Conservation (phyloP, 805 yeast species). For the Candida argentea region DNA sequence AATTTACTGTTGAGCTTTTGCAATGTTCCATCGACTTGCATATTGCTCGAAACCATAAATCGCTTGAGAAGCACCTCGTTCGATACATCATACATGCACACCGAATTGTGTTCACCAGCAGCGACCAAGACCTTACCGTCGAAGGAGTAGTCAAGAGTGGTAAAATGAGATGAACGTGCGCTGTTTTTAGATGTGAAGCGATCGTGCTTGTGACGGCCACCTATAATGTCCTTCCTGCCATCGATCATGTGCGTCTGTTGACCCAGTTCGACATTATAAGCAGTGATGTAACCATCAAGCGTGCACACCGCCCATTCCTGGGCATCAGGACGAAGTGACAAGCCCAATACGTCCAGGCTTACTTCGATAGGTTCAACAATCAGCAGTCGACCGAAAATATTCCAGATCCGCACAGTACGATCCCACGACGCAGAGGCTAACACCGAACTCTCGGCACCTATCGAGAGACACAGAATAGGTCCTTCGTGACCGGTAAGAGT, state of each 20-base stretch:
- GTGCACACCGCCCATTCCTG: constrained; percentile 82
- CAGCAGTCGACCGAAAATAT: constrained; percentile 76
- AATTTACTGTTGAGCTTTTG: constrained; percentile 69
- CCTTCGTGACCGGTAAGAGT: constrained; percentile 90
- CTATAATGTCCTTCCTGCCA: constrained; percentile 74
- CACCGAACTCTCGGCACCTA: constrained; percentile 66
- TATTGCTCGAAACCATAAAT: constrained; percentile 78
- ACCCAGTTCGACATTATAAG: constrained; percentile 77
- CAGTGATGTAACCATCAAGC: constrained; percentile 74
- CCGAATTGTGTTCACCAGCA: constrained; percentile 86
- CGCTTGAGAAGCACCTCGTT: constrained; percentile 79
- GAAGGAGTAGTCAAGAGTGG: constrained; percentile 72
- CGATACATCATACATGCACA: constrained; percentile 83
- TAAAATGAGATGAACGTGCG: constrained; percentile 74
- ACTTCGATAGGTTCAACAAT: constrained; percentile 86
- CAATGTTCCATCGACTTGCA: constrained; percentile 84
- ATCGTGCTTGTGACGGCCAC: constrained; percentile 78
- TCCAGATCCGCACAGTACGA: constrained; percentile 88
- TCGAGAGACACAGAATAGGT: constrained; percentile 80
- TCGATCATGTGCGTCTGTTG: constrained; percentile 77
- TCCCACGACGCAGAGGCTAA: constrained; percentile 96
- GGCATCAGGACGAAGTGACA: constrained; percentile 89
- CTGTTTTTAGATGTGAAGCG: constrained; percentile 74
- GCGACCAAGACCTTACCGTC: constrained; percentile 86
- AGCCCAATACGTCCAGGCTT: constrained; percentile 70